A percentile compares a stretch with the other conserved stretches of the same genome.
Conservation (phyloP, 768 basidiomycete species). For the Suillus clintonianus region DNA sequence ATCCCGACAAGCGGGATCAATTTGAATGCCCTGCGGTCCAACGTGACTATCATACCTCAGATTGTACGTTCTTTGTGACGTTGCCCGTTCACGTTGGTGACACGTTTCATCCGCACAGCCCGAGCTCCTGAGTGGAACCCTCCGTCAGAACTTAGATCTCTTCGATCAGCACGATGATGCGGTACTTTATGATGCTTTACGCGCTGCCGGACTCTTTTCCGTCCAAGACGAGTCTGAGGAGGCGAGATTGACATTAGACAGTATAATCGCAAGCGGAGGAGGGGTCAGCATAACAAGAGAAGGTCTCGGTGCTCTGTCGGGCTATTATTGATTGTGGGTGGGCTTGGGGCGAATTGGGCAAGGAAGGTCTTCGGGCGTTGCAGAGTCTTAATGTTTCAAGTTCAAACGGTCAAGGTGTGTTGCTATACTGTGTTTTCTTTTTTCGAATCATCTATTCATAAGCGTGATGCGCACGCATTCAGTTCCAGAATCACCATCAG, state of each 20-base stretch:
- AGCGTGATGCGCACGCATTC: background rate
- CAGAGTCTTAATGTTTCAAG: conserved; percentile 16
- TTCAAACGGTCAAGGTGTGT: conserved; percentile 5
- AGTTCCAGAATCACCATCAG: background rate
- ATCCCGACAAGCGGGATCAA: conserved; percentile 48
- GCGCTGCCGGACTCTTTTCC: conserved; percentile 48
- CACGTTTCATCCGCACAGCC: conserved; percentile 29
- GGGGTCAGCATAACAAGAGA: conserved; percentile 53
- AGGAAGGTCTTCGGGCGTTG: conserved; percentile 48
- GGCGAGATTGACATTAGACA: conserved; percentile 45
- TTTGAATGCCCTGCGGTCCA: conserved; percentile 51
- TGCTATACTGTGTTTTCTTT: background rate
- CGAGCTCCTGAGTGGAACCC: conserved; percentile 54
- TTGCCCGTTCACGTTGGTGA: background rate
- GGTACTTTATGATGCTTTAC: conserved; percentile 48
- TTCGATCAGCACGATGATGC: conserved; percentile 57
- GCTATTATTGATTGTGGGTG: conserved; percentile 72
- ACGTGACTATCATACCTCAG: conserved; percentile 64
- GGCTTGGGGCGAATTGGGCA: conserved; percentile 69
- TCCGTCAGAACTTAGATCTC: conserved; percentile 63
- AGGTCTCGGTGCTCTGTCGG: conserved; percentile 57
- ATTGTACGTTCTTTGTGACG: conserved; percentile 33
- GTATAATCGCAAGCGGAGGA: conserved; percentile 44
- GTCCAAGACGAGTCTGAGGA: conserved; percentile 40
- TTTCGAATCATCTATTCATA: background rate